Evolutionary conservation across 257 asterid genomes (phyloP), one percentile per base, ranked within the genome.

Genomic region (Ophiorrhiza pumila): DNA sequence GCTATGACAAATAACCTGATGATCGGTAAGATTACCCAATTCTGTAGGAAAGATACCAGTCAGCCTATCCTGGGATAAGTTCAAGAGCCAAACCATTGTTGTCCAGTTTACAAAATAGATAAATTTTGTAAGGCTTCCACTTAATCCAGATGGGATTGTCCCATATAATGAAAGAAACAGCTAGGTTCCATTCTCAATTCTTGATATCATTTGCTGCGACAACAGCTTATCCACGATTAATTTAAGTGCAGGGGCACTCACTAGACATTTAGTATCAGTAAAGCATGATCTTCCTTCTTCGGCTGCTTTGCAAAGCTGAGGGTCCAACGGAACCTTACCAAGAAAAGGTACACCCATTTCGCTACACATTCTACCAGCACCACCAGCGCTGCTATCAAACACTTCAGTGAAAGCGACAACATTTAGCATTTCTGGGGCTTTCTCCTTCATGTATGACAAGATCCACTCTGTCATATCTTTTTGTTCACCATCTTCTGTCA

Each of bases 241-340:
- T 79, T 76, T 91, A 59, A 94, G 74, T 0, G 98, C 92, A 71
- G 90, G 82, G 34, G 95, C 95, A 70, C 95, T 89, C 2, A 68
- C 79, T 11, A 14, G 58, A 75, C 96, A 91, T 49, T 84, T 87
- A 35, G 37, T 34, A 78, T 88, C 95, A 20, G 77, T 78, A 76
- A 91, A 91, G 85, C 97, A 91, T 31, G 99, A 90, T 59, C 89
- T 80, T 60, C 98, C 99, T 83, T 90, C 97, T 81, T 91, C 99
- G 5, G 98, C 93, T 0, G 98, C 99, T 80, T 82, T 90, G 82
- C 99, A 79, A 11, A 91, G 89, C 82, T 85, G 91, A 57, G 99
- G 99, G 69, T 94, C 99, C 13, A 95, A 68, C 0, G 98, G 98
- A 10, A 91, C 93, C 62, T 90, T 87, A 50, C 99, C 98, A 7